A percentile compares a stretch with the other conserved stretches of the same genome.
Conservation (phyloP, 805 yeast genomes). For the Suhomyces tanzawaensis region DNA sequence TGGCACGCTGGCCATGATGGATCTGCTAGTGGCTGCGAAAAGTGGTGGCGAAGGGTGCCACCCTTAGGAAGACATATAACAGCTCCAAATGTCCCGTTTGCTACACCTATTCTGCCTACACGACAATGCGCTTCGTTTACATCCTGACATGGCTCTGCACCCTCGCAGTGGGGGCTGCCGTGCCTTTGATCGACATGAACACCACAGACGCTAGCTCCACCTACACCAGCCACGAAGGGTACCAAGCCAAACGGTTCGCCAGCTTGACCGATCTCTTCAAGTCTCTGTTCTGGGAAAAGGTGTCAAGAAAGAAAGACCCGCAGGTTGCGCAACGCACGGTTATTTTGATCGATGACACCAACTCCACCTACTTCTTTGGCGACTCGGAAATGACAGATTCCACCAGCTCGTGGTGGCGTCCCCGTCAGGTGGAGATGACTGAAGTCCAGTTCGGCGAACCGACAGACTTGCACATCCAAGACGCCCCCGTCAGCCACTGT, state of each 20-base stretch:
- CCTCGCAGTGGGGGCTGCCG: too few relatives aligned
- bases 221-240: background rate
- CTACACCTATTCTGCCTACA: too few relatives aligned
- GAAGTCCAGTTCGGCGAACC: constrained; percentile 20
- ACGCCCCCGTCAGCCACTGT: constrained; percentile 19
- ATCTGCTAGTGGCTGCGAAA: too few relatives aligned
- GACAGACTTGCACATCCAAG: background rate
- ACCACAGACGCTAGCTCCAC: background rate
- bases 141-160: too few relatives aligned
- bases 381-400: constrained; percentile 4
- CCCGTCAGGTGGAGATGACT: constrained; percentile 12
- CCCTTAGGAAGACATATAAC: too few relatives aligned
- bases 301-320: constrained; percentile 7
- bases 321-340: constrained; percentile 6
- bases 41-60: too few relatives aligned
- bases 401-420: background rate
- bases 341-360: constrained; percentile 9
- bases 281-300: constrained; percentile 12
- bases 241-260: background rate
- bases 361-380: constrained; percentile 9
- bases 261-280: constrained; percentile 7
- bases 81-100: too few relatives aligned
- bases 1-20: too few relatives aligned
- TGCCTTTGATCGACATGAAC: too few relatives aligned
- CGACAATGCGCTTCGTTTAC: too few relatives aligned